Evolutionary conservation across 768 basidiomycete genomes (phyloP).

Genomic region (Tricholomella constricta): DNA sequence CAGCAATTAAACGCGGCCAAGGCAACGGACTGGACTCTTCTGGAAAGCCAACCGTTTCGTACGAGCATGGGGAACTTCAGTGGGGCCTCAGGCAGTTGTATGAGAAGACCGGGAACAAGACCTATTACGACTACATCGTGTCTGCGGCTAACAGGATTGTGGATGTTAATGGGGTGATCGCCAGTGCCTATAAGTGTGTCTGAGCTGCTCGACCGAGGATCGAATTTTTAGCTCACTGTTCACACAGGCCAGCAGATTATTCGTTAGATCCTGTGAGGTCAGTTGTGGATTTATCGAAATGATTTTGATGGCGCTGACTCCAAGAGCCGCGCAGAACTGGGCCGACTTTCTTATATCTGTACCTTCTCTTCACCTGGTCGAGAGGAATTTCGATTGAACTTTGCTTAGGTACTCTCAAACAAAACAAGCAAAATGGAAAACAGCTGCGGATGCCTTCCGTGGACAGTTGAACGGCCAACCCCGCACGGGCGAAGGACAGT

Average conservation of each 20-base stretch:
- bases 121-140: slow-evolving; percentile 44
- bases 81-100: slow-evolving; percentile 44
- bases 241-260: slow-evolving; percentile 31
- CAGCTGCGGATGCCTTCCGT: slow-evolving; percentile 40
- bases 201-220: background rate
- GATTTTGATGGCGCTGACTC: background rate
- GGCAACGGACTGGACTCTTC: slow-evolving; percentile 40
- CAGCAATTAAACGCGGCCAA: slow-evolving; percentile 43
- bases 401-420: slow-evolving; percentile 30
- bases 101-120: slow-evolving; percentile 40
- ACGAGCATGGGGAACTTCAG: slow-evolving; percentile 42
- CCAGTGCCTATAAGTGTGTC: slow-evolving; percentile 40
- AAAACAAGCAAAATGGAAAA: slow-evolving; percentile 39
- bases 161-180: slow-evolving; percentile 37
- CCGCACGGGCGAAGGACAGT: slow-evolving; percentile 47
- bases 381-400: slow-evolving; percentile 37
- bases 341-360: slow-evolving; percentile 42
- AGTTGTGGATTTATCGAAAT: background rate
- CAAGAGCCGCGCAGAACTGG: slow-evolving; percentile 32
- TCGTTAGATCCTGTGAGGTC: slow-evolving; percentile 39
- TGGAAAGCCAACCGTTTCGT: slow-evolving; percentile 38
- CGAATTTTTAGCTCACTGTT: background rate
- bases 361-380: slow-evolving; percentile 16
- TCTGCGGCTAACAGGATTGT: slow-evolving; percentile 41
- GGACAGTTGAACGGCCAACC: slow-evolving; percentile 43